A percentile compares a stretch with the other conserved stretches of the same genome.
These are phyloP conservation scores for Skeletonema grethae DNA, from an alignment of 108 stramenopile genomes.

Conservation along the genomic window DNA sequence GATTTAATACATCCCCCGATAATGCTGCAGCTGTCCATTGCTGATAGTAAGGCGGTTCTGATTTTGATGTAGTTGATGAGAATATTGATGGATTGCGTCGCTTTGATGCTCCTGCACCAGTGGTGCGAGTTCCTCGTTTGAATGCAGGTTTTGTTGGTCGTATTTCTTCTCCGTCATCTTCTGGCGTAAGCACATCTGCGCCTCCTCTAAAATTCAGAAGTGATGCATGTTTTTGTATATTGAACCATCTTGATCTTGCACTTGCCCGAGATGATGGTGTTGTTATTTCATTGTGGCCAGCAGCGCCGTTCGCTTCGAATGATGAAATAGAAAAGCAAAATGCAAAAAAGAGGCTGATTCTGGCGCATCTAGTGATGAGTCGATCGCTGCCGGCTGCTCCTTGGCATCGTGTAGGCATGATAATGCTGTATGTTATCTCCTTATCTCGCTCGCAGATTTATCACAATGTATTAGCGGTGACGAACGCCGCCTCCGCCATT, in stretches of 20 bases:
- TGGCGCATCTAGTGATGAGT: too few relatives aligned
- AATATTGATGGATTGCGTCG: slow-evolving; percentile 36
- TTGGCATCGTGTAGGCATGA: too few relatives aligned
- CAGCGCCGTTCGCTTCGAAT: background rate
- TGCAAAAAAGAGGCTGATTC: background rate
- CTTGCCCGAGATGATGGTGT: too few relatives aligned
- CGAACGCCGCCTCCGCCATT: too few relatives aligned
- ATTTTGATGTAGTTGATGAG: background rate
- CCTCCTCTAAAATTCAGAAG: background rate
- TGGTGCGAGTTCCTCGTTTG: slow-evolving; percentile 30
- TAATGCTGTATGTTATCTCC: too few relatives aligned
- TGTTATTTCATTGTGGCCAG: background rate
- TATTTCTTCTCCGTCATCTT: background rate
- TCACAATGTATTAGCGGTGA: too few relatives aligned
- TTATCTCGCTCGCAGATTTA: too few relatives aligned
- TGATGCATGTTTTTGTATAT: background rate
- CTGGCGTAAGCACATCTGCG: background rate
- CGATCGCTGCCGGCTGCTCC: too few relatives aligned
- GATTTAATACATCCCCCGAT: slow-evolving; percentile 22
- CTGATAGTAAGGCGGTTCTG: background rate
- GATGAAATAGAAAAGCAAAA: background rate
- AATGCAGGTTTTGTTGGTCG: background rate
- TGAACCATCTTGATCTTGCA: background rate
- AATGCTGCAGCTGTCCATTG: slow-evolving; percentile 25
- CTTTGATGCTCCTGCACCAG: slow-evolving; percentile 39